Percentiles rank a stretch among this genome's conserved stretches.
phyloP scores from a whole-genome alignment of 495 filamentous ascomycete genomes.

The Tuber umbilicatum region DNA sequence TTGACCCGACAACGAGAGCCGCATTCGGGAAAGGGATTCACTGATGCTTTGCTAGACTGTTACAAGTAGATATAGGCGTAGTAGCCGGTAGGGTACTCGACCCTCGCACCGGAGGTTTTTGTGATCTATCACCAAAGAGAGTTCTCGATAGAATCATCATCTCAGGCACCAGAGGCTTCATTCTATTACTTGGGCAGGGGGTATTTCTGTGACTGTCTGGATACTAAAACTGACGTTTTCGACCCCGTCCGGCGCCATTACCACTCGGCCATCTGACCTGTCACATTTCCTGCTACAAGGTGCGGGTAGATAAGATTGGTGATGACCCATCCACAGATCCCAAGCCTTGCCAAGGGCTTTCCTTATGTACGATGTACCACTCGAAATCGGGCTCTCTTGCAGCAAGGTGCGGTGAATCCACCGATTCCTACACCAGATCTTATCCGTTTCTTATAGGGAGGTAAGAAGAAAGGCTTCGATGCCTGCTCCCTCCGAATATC shows the following conservation, averaged over 20 bases:
- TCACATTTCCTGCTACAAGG: neutral
- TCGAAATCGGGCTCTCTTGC: neutral
- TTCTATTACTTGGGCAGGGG: neutral
- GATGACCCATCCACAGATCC: neutral
- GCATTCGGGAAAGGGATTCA: neutral
- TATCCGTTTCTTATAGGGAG: neutral
- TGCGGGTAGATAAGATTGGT: neutral
- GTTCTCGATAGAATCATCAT: neutral
- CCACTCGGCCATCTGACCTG: neutral
- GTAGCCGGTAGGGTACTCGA: neutral
- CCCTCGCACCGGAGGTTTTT: neutral
- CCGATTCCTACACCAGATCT: neutral
- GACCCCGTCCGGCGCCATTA: neutral
- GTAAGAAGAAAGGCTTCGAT: neutral
- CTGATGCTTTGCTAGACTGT: neutral
- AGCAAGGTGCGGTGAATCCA: neutral
- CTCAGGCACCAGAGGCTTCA: neutral
- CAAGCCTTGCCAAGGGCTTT: neutral
- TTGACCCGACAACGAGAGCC: neutral
- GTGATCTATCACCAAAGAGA: neutral
- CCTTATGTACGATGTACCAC: neutral
- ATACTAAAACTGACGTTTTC: neutral
- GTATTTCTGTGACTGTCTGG: neutral
- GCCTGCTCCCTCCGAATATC: neutral
- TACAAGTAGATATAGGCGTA: no score